A percentile compares a stretch with the other conserved stretches of the same genome.
Evolutionary conservation across 1,139 yeast species (phyloP).

Genomic region (Geotrichum armillariae): DNA sequence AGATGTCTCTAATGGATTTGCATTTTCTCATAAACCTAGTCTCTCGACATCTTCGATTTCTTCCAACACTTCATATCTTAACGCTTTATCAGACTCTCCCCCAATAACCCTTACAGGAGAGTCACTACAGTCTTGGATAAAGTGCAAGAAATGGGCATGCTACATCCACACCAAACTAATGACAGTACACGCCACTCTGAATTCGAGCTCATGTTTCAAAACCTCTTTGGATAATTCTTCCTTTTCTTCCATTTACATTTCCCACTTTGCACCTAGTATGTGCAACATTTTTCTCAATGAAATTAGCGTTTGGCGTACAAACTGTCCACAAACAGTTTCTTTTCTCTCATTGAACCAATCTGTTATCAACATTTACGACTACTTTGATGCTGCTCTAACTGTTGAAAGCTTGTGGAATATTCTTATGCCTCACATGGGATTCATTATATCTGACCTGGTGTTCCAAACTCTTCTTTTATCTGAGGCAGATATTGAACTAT

Average conservation of each 20-base stretch:
- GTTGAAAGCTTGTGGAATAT: conserved; percentile 72
- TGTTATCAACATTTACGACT: conserved; percentile 30
- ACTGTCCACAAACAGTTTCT: conserved; percentile 5
- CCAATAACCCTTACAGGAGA: conserved; percentile 5
- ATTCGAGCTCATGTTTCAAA: not conserved
- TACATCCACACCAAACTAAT: conserved; percentile 14
- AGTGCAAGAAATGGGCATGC: conserved; percentile 89
- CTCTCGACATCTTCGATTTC: conserved; percentile 8
- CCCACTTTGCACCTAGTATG: conserved; percentile 20
- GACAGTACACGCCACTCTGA: conserved; percentile 11
- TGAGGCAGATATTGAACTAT: conserved; percentile 67
- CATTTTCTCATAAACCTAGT: conserved; percentile 9
- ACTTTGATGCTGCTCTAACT: conserved; percentile 67
- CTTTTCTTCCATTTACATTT: conserved; percentile 16
- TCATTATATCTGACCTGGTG: conserved; percentile 69
- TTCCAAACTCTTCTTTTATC: conserved; percentile 76
- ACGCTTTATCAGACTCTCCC: not conserved
- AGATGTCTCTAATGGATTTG: not conserved
- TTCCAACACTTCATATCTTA: not conserved
- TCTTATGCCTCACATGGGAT: conserved; percentile 61
- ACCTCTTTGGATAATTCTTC: not conserved
- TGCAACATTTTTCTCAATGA: conserved; percentile 18
- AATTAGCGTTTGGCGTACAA: conserved; percentile 10
- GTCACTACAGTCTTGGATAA: conserved; percentile 54
- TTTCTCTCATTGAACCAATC: conserved; percentile 8